phyloP scores from a whole-genome alignment of 1,284 basidiomycete species.

The Hortiboletus rubellus region DNA sequence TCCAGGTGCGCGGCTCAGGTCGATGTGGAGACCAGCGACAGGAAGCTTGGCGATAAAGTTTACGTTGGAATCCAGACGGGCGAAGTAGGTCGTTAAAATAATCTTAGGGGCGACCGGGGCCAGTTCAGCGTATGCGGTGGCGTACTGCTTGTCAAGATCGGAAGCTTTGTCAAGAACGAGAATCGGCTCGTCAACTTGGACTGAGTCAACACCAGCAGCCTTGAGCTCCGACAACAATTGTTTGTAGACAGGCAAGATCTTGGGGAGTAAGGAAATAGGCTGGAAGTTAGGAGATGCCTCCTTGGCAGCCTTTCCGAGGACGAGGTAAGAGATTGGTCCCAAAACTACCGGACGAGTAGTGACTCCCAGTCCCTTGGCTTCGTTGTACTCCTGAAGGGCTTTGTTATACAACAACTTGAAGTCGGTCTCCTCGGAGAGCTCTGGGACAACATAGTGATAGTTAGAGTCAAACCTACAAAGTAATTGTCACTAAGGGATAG shows the following conservation, averaged over 20 bases:
- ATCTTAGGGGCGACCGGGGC: slow-evolving; percentile 87
- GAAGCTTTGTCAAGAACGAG: slow-evolving; percentile 91
- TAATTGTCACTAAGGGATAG: slow-evolving; percentile 16
- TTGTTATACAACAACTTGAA: slow-evolving; percentile 98
- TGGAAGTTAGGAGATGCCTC: slow-evolving; percentile 86
- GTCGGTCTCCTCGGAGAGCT: slow-evolving; percentile 88
- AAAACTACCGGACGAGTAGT: slow-evolving; percentile 94
- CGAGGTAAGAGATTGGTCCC: slow-evolving; percentile 95
- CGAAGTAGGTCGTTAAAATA: slow-evolving; percentile 94
- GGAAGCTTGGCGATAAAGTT: slow-evolving; percentile 92
- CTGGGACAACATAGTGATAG: slow-evolving; percentile 99
- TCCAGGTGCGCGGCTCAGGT: slow-evolving; percentile 90
- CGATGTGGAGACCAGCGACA: slow-evolving; percentile 93
- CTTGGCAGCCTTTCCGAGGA: slow-evolving; percentile 90
- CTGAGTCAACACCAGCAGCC: slow-evolving; percentile 88
- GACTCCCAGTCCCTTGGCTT: slow-evolving; percentile 91
- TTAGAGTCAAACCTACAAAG: slow-evolving; percentile 93
- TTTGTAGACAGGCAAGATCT: slow-evolving; percentile 91
- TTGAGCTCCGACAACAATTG: slow-evolving; percentile 91
- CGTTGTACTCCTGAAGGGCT: slow-evolving; percentile 91
- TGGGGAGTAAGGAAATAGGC: slow-evolving; percentile 87
- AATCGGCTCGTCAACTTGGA: slow-evolving; percentile 97
- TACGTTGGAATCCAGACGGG: slow-evolving; percentile 93
- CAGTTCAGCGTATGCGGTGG: slow-evolving; percentile 81
- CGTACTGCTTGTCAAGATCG: slow-evolving; percentile 80